phyloP scores from a whole-genome alignment of 2,329 filamentous ascomycete species.

The Fusarium sp. region DNA sequence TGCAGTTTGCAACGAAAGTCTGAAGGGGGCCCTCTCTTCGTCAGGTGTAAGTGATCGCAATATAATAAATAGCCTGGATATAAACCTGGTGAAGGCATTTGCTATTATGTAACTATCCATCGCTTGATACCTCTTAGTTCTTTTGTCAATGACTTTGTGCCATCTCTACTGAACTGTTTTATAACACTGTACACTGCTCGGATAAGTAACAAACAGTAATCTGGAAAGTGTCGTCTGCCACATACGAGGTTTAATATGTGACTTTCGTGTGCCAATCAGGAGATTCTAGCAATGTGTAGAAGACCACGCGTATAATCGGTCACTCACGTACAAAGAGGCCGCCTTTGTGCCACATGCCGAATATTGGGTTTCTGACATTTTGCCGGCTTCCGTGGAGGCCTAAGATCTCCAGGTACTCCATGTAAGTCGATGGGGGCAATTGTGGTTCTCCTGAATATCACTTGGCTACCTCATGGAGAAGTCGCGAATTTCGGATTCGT shows the following conservation, averaged over 20 bases:
- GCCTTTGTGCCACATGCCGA: conserved; percentile 23
- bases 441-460: conserved; percentile 19
- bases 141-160: not conserved
- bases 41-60: not conserved
- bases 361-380: conserved; percentile 7
- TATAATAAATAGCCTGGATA: not conserved
- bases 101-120: not conserved
- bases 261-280: conserved; percentile 6
- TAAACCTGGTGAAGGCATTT: not conserved
- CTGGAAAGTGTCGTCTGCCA: not conserved
- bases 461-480: conserved; percentile 36
- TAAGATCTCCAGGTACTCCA: conserved; percentile 12
- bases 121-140: not conserved
- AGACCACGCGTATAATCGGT: conserved; percentile 13
- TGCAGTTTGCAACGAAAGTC: not conserved
- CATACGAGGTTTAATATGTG: not conserved
- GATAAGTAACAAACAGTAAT: conserved; percentile 4
- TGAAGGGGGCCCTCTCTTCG: not conserved
- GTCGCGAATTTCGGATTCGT: conserved; percentile 7
- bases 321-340: conserved; percentile 7
- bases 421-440: conserved; percentile 18
- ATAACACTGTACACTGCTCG: not conserved
- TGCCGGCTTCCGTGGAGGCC: conserved; percentile 16
- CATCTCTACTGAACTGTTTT: not conserved
- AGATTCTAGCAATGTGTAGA: not conserved